Evolutionary conservation across 129 eudicot species (phyloP).

Genomic region (Escallonia rubra): DNA sequence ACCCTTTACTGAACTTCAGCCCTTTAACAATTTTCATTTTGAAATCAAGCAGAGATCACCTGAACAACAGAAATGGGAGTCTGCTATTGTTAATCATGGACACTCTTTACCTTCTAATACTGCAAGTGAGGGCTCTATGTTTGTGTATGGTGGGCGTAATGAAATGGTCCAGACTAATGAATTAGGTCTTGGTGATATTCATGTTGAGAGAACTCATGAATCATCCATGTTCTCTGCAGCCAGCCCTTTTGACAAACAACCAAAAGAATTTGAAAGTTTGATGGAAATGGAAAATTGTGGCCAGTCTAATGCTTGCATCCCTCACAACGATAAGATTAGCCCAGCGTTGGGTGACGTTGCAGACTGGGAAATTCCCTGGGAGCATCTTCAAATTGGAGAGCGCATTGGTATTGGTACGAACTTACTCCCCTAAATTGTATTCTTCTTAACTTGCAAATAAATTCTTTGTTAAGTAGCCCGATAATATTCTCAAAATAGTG

Average conservation of each 20-base stretch:
- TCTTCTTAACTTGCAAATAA: too few relatives aligned
- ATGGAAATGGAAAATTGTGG: slow-evolving; percentile 15
- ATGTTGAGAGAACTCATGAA: slow-evolving; percentile 13
- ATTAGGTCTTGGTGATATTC: slow-evolving; percentile 18
- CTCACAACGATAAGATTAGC: slow-evolving; percentile 38
- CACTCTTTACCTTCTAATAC: slow-evolving; percentile 18
- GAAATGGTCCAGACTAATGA: slow-evolving; percentile 20
- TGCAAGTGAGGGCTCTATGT: slow-evolving; percentile 16
- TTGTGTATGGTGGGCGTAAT: slow-evolving; percentile 15
- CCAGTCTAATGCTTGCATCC: slow-evolving; percentile 20
- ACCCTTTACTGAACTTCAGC: slow-evolving; percentile 28
- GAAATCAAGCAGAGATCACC: slow-evolving; percentile 7
- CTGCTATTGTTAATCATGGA: slow-evolving; percentile 13
- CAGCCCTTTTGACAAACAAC: slow-evolving; percentile 16
- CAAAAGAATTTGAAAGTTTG: slow-evolving; percentile 13
- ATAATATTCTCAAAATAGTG: too few relatives aligned
- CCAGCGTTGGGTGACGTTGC: slow-evolving; percentile 58
- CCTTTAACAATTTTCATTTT: slow-evolving; percentile 1
- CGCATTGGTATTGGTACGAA: slow-evolving; percentile 91
- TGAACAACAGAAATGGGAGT: slow-evolving; percentile 13
- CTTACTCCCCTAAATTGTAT: slow-evolving; percentile 3
- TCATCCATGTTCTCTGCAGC: slow-evolving; percentile 12
- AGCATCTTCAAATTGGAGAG: slow-evolving; percentile 85
- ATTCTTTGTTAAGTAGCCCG: too few relatives aligned
- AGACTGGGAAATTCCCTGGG: slow-evolving; percentile 92